These are phyloP conservation scores for Podospora fimiseda DNA, from an alignment of 495 filamentous ascomycete species.

Conservation along the genomic window DNA sequence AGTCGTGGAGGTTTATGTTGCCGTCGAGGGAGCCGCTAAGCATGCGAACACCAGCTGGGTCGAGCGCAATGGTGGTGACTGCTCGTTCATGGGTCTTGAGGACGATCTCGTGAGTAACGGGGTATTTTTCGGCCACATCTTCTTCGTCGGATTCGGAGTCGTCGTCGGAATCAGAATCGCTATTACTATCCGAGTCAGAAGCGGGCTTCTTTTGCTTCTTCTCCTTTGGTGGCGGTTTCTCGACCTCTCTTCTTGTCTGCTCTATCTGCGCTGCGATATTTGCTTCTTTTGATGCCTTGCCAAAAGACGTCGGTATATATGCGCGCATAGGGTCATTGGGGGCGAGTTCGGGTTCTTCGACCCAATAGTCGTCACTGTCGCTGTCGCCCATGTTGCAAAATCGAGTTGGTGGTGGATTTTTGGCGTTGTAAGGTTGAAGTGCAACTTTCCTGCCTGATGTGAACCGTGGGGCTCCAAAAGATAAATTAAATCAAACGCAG, in stretches of 20 bases:
- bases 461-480: neutral
- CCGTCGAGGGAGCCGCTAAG: conserved; percentile 88
- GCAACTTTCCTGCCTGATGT: conserved; percentile 1
- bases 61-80: conserved; percentile 74
- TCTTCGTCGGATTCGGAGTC: conserved; percentile 52
- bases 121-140: conserved; percentile 83
- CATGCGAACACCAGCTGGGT: conserved; percentile 77
- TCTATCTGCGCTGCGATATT: conserved; percentile 76
- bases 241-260: conserved; percentile 56
- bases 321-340: conserved; percentile 72
- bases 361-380: conserved; percentile 57
- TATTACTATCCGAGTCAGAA: conserved; percentile 36
- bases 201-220: conserved; percentile 26
- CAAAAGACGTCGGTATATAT: conserved; percentile 79
- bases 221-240: conserved; percentile 24
- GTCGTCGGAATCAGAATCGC: conserved; percentile 46
- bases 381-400: conserved; percentile 47
- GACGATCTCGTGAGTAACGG: conserved; percentile 86
- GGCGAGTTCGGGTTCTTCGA: conserved; percentile 44
- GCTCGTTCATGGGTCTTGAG: conserved; percentile 89
- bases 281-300: conserved; percentile 67
- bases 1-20: conserved; percentile 87
- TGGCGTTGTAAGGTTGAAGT: neutral
- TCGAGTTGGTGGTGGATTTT: neutral
- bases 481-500: neutral